phyloP scores from a whole-genome alignment of 1,284 basidiomycete genomes.

The Prillingera fragicola region DNA sequence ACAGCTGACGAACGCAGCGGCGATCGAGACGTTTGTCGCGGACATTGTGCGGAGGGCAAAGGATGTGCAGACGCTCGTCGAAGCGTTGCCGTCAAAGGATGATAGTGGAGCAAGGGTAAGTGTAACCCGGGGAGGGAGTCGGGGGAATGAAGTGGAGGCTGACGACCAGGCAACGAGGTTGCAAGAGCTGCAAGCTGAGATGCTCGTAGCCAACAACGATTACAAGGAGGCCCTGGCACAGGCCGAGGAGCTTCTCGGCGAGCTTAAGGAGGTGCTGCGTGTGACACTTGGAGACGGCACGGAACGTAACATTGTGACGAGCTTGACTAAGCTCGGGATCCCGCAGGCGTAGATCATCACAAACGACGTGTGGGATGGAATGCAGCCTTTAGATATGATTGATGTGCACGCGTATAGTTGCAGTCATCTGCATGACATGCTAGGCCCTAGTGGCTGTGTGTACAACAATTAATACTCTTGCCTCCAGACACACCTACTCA shows the following conservation, averaged over 20 bases:
- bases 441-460: too few relatives aligned
- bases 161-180: conserved; percentile 30
- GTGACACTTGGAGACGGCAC: conserved; percentile 28
- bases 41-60: conserved; percentile 43
- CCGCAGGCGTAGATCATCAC: too few relatives aligned
- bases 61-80: conserved; percentile 42
- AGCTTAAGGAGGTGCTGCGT: conserved; percentile 34
- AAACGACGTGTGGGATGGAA: too few relatives aligned
- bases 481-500: neutral
- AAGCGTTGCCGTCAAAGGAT: conserved; percentile 39
- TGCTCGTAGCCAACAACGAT: conserved; percentile 38
- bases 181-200: conserved; percentile 37
- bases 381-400: too few relatives aligned
- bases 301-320: conserved; percentile 13
- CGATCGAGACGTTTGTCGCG: conserved; percentile 41
- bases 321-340: too few relatives aligned
- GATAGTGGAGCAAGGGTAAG: conserved; percentile 33
- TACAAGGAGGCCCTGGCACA: conserved; percentile 39
- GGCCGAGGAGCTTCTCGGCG: conserved; percentile 36
- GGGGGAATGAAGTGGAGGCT: neutral
- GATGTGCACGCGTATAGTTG: too few relatives aligned
- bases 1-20: conserved; percentile 22
- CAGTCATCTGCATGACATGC: too few relatives aligned
- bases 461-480: too few relatives aligned
- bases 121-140: neutral